Percentiles rank a stretch among this genome's conserved stretches.
phyloP scores from a whole-genome alignment of 352 stramenopile species.

The Phytopythium sindhum region DNA sequence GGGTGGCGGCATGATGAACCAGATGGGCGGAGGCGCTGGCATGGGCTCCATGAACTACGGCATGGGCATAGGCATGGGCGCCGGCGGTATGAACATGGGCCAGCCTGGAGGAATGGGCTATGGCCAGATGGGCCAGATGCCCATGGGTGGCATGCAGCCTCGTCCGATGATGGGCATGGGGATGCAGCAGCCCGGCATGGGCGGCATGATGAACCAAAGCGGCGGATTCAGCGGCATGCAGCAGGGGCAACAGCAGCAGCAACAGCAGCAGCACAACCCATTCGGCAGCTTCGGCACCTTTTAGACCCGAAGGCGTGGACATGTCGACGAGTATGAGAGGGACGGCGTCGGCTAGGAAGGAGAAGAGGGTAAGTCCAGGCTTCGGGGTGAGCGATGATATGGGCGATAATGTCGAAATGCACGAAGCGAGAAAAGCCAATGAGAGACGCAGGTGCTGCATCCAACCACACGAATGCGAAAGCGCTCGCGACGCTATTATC shows the following conservation, averaged over 20 bases:
- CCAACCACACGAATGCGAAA: not conserved
- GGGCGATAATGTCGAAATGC: slow-evolving; percentile 1
- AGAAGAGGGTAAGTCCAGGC: not conserved
- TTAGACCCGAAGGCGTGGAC: slow-evolving; percentile 1
- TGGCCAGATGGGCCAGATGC: slow-evolving; percentile 31
- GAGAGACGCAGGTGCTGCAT: not conserved
- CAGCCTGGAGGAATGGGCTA: slow-evolving; percentile 23
- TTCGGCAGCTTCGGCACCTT: slow-evolving; percentile 59
- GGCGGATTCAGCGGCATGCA: slow-evolving; percentile 42
- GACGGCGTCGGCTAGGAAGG: not conserved
- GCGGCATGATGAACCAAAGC: slow-evolving; percentile 64
- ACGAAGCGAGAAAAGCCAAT: not conserved
- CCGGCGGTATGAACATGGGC: slow-evolving; percentile 19
- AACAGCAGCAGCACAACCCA: slow-evolving; percentile 55
- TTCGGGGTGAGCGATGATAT: not conserved
- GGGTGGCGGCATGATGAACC: slow-evolving; percentile 47
- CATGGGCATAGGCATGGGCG: slow-evolving; percentile 21
- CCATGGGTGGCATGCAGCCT: slow-evolving; percentile 35
- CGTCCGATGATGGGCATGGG: slow-evolving; percentile 32
- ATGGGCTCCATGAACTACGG: slow-evolving; percentile 56
- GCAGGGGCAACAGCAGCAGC: slow-evolving; percentile 41
- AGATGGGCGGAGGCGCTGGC: slow-evolving; percentile 26
- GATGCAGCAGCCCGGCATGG: slow-evolving; percentile 44
- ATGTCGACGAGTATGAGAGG: not conserved
- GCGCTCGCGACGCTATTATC: not conserved